Conservation (phyloP, 768 basidiomycete species). For the Suillus decipiens region DNA sequence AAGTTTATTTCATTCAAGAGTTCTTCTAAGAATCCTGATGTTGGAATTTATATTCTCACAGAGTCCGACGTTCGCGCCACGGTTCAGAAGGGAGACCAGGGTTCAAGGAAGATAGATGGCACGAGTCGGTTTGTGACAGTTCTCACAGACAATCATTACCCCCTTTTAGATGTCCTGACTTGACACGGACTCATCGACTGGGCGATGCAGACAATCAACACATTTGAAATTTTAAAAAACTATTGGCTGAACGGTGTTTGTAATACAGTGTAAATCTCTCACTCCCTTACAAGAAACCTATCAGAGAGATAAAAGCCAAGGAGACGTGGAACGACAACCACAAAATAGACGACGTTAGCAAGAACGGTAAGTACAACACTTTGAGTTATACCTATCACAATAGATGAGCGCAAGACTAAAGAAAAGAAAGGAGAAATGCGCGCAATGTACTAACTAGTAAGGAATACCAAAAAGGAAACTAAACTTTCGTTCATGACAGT, state of each 20-base stretch:
- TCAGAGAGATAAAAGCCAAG: too few species aligned
- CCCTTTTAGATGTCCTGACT: background rate
- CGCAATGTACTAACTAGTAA: too few species aligned
- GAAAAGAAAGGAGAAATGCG: too few species aligned
- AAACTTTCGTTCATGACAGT: too few species aligned
- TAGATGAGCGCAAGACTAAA: too few species aligned
- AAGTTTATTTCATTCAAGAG: background rate
- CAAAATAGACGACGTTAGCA: too few species aligned
- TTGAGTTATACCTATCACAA: too few species aligned
- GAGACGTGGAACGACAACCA: too few species aligned
- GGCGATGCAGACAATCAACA: background rate
- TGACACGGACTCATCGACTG: background rate
- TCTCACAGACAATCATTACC: background rate
- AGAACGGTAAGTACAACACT: too few species aligned
- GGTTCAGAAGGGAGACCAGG: background rate
- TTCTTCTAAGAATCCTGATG: background rate
- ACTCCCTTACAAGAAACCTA: slow-evolving; percentile 19
- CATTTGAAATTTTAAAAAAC: background rate
- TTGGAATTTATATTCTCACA: background rate
- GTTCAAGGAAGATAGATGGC: background rate
- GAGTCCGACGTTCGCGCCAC: background rate
- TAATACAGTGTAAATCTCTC: background rate
- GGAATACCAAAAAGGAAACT: too few species aligned
- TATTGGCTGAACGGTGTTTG: background rate
- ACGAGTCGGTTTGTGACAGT: background rate